phyloP scores from a whole-genome alignment of 345 rosid species.

The Durio zibethinus region DNA sequence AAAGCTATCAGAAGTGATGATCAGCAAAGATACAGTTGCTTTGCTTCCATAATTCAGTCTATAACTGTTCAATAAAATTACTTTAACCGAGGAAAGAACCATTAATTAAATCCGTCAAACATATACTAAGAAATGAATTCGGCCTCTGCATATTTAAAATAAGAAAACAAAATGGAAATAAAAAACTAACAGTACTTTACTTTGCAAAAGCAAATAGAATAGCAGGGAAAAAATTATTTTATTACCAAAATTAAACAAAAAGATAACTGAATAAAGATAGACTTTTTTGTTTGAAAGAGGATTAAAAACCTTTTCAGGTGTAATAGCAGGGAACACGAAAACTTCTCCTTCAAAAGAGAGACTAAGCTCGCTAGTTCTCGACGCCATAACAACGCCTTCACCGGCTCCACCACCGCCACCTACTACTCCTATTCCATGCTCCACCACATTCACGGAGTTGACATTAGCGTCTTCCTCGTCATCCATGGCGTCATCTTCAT shows the following conservation, averaged over 20 bases:
- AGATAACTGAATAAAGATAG: neutral
- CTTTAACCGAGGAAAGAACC: neutral
- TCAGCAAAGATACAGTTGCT: neutral
- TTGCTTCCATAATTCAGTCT: neutral
- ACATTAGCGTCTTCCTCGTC: constrained; percentile 37
- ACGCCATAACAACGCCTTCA: constrained; percentile 31
- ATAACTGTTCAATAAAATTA: neutral
- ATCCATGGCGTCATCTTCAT: constrained; percentile 45
- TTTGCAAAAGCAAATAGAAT: neutral
- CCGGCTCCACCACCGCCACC: constrained; percentile 6
- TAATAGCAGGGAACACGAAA: constrained; percentile 65
- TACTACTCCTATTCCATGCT: constrained; percentile 18
- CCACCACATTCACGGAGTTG: constrained; percentile 44
- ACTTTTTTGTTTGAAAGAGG: neutral
- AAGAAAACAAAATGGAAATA: neutral
- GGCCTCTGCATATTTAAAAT: neutral
- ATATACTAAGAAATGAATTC: neutral
- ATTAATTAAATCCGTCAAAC: neutral
- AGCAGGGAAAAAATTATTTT: neutral
- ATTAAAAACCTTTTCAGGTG: constrained; percentile 49
- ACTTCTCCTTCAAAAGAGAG: constrained; percentile 77
- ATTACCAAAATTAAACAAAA: neutral
- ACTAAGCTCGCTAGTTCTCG: constrained; percentile 66
- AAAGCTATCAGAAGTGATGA: neutral
- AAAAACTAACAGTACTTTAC: neutral